Percentiles rank a stretch among this genome's conserved stretches.
These are phyloP conservation scores for Metarhizium album DNA, from an alignment of 2,329 filamentous ascomycete species.

Conservation along the genomic window DNA sequence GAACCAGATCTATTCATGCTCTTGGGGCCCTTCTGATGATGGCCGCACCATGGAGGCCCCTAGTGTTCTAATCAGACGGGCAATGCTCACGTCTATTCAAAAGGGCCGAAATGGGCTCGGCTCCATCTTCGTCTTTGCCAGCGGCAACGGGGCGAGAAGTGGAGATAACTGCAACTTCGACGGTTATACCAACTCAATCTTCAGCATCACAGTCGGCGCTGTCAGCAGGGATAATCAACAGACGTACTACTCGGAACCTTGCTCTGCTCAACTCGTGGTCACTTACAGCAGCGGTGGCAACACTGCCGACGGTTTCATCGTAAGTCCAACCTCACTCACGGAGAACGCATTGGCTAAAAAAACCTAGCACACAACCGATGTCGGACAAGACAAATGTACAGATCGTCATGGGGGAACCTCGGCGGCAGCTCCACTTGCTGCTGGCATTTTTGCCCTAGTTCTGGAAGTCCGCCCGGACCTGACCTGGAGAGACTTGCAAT, in stretches of 20 bases:
- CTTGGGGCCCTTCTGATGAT: slow-evolving; percentile 94
- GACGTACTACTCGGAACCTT: slow-evolving; percentile 92
- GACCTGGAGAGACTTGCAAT: slow-evolving; percentile 90
- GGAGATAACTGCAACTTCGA: slow-evolving; percentile 99
- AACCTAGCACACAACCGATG: slow-evolving; percentile 76
- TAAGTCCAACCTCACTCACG: slow-evolving; percentile 25
- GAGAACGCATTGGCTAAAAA: slow-evolving; percentile 1
- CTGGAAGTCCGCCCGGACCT: slow-evolving; percentile 77
- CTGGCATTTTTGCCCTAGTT: slow-evolving; percentile 83
- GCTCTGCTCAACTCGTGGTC: slow-evolving; percentile 89
- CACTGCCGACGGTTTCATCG: slow-evolving; percentile 55
- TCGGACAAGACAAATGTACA: slow-evolving; percentile 73
- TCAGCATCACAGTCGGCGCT: slow-evolving; percentile 92
- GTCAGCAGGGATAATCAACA: slow-evolving; percentile 81
- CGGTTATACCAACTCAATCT: slow-evolving; percentile 98
- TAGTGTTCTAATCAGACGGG: slow-evolving; percentile 74
- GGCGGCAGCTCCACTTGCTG: slow-evolving; percentile 84
- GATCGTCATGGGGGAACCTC: slow-evolving; percentile 86
- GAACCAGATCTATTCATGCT: slow-evolving; percentile 97
- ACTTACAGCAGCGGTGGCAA: slow-evolving; percentile 88
- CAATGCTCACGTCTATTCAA: slow-evolving; percentile 87
- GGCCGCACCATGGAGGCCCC: slow-evolving; percentile 90
- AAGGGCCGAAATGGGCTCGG: slow-evolving; percentile 74
- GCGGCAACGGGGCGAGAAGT: slow-evolving; percentile 77
- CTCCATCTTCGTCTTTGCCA: slow-evolving; percentile 89